Evolutionary conservation across 148 eudicot species (phyloP).

Genomic region (Agrostemma githago): DNA sequence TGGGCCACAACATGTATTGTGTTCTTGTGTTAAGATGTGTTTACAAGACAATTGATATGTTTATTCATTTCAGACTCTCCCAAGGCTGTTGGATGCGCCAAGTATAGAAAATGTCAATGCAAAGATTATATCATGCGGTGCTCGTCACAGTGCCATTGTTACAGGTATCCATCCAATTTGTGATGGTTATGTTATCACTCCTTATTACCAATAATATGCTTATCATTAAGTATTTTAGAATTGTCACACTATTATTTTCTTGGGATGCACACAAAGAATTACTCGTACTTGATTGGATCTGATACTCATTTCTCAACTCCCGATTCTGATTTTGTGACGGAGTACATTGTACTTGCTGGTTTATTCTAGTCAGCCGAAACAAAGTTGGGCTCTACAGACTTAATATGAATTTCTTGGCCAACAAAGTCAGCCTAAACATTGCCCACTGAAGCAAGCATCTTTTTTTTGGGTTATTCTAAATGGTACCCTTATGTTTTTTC

Average conservation of each 20-base stretch:
- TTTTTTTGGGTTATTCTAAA: no score
- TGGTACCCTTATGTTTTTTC: no score
- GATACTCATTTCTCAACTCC: background rate
- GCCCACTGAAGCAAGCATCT: no score
- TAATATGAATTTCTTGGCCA: no score
- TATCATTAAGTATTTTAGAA: background rate
- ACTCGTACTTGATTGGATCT: background rate
- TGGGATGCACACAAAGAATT: background rate
- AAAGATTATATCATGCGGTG: constrained; percentile 81
- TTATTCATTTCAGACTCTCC: constrained; percentile 54
- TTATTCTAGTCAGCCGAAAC: background rate
- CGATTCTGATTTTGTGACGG: background rate
- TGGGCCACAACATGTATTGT: background rate
- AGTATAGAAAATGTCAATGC: constrained; percentile 61
- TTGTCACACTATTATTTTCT: background rate
- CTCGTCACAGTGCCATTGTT: constrained; percentile 88
- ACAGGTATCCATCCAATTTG: constrained; percentile 46
- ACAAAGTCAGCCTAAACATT: no score
- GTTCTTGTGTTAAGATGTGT: background rate
- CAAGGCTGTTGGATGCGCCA: constrained; percentile 80
- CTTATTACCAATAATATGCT: no score
- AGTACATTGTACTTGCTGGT: background rate
- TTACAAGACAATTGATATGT: background rate
- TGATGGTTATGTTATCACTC: background rate
- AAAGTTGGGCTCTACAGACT: background rate